Percentiles rank a stretch among this genome's conserved stretches.
Evolutionary conservation across 129 eudicot genomes (phyloP).

Genomic region (Flaveria robusta): DNA sequence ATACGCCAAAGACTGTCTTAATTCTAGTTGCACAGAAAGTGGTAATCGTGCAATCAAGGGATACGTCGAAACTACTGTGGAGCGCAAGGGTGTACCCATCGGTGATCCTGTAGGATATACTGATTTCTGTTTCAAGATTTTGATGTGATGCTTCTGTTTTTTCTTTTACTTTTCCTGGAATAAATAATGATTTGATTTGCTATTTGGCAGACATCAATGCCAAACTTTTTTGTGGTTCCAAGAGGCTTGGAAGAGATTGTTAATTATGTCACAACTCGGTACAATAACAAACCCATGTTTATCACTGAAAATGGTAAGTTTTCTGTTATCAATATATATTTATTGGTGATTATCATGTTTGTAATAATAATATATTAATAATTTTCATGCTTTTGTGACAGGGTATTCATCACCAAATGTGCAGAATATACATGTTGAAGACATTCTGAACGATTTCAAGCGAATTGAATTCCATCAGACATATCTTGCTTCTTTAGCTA

Average conservation of each 20-base stretch:
- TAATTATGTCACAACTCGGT: conserved; percentile 56
- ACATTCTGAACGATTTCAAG: conserved; percentile 48
- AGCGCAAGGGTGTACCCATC: conserved; percentile 61
- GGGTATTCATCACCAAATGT: conserved; percentile 47
- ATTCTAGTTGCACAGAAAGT: conserved; percentile 45
- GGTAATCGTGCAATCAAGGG: conserved; percentile 54
- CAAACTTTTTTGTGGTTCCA: conserved; percentile 59
- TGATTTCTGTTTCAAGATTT: not conserved
- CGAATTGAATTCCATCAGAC: conserved; percentile 57
- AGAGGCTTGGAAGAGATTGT: conserved; percentile 69
- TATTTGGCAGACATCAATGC: conserved; percentile 50
- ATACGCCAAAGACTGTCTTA: conserved; percentile 69
- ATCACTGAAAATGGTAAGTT: conserved; percentile 79
- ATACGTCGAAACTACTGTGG: conserved; percentile 41
- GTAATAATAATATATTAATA: too few relatives aligned
- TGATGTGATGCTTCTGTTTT: not conserved
- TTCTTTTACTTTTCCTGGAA: not conserved
- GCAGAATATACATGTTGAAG: conserved; percentile 38
- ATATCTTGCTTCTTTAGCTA: conserved; percentile 60
- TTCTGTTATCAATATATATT: not conserved
- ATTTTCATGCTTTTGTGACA: conserved; percentile 22
- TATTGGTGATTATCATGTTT: not conserved
- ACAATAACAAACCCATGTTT: conserved; percentile 31
- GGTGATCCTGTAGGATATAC: conserved; percentile 55
- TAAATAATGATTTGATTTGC: conserved; percentile 1